Evolutionary conservation across 805 yeast genomes (phyloP).

Genomic region (Yarrowia hollandica): DNA sequence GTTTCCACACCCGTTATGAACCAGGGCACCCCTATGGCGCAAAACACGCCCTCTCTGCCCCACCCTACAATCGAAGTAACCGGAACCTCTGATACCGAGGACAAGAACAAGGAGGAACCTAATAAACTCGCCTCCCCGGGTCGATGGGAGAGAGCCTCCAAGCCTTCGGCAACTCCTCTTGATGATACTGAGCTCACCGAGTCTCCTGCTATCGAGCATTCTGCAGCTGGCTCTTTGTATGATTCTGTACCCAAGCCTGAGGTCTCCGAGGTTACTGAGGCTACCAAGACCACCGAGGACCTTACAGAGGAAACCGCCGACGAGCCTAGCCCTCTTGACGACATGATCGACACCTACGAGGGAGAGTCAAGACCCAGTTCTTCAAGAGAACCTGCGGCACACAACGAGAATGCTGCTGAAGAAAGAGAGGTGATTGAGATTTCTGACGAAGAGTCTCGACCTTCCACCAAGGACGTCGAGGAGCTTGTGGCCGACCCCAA

Average conservation of each 20-base stretch:
- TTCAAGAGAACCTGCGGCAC: not conserved
- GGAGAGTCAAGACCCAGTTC: slow-evolving; percentile 1
- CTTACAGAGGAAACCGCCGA: not conserved
- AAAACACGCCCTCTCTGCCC: slow-evolving; percentile 13
- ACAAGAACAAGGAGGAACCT: slow-evolving; percentile 6
- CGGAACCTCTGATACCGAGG: slow-evolving; percentile 12
- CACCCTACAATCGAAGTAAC: slow-evolving; percentile 25
- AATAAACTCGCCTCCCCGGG: slow-evolving; percentile 4
- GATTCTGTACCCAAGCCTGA: slow-evolving; percentile 5
- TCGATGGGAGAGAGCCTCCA: slow-evolving; percentile 24
- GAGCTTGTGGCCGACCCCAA: too few species aligned
- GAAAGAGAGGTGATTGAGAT: slow-evolving; percentile 9
- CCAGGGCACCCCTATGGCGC: slow-evolving; percentile 3
- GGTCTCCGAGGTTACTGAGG: not conserved
- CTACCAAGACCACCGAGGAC: not conserved
- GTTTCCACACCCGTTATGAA: slow-evolving; percentile 1
- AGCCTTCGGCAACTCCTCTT: not conserved
- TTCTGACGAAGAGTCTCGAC: not conserved
- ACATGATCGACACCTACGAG: not conserved
- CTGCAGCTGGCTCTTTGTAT: slow-evolving; percentile 10
- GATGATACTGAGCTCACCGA: slow-evolving; percentile 12
- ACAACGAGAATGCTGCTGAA: not conserved
- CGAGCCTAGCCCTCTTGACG: not conserved
- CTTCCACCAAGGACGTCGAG: not conserved
- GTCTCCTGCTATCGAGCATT: slow-evolving; percentile 17